Evolutionary conservation across 306 rosid genomes (phyloP), one percentile per base, ranked within the genome.

Genomic region (Begonia fuchsioides): DNA sequence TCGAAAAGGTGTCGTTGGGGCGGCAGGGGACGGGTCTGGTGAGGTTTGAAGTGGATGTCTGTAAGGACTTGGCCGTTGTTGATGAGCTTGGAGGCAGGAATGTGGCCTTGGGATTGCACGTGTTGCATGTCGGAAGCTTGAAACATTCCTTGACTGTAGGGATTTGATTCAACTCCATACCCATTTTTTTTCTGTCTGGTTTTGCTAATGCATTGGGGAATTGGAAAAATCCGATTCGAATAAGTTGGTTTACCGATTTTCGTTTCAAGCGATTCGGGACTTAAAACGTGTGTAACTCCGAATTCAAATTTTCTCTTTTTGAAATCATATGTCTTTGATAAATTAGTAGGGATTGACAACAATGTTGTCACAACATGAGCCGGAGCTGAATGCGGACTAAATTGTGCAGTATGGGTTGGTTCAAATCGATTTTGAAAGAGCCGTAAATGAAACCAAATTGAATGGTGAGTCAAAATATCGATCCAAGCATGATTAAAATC

Each of bases 121-220:
- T 71, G 61, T 81, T 92, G 60, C 96, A 85, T 65, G 87, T 85
- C 26, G 98, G 96, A 64, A 67, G 64, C 65, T 59, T 82, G 88
- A 92, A 75, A 74, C 74, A 77, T 52, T 46, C 85, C 40, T 59
- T 92, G 62, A 62, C 58, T 50, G 61, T 85, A 54, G 64, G 83
- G 98, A 54, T 85, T 77, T 92, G 87, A 92, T 51, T 15, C n/a
- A n/a, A n/a, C n/a, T n/a, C n/a, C 44, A 55, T 44, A 20, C 9
- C 45, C 17, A 55, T 44, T 55, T 15, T 12, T 15, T 11, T 12
- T 15, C 12, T n/a, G n/a, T 20, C 32, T 20, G 8, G 16, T 8
- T 45, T 45, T 45, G 13, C 13, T 32, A n/a, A 32, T 45, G 61
- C 26, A 11, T 15, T 45, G 45, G 10, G 45, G 6, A 41, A 41